A percentile compares a stretch with the other conserved stretches of the same genome.
Evolutionary conservation across 208 protist species (phyloP).

Genomic region (Crithidia bombi): DNA sequence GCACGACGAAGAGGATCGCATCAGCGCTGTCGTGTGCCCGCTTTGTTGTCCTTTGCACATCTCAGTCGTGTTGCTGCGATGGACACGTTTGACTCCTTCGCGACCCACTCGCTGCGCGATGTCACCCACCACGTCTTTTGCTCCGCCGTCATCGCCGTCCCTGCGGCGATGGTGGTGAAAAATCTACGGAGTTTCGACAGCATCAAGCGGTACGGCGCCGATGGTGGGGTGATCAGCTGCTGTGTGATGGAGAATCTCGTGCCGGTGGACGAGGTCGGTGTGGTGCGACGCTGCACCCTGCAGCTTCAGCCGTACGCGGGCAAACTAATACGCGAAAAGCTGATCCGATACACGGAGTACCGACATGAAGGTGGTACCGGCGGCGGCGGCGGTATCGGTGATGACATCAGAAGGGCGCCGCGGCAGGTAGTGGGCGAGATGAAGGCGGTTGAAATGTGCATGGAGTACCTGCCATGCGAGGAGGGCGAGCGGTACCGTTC

Average conservation of each 20-base stretch:
- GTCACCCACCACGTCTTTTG: constrained; percentile 15
- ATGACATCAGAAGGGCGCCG: neutral
- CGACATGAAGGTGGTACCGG: neutral
- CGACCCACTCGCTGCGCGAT: neutral
- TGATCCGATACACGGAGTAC: constrained; percentile 18
- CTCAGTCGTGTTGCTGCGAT: too few relatives aligned
- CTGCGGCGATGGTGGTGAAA: constrained; percentile 29
- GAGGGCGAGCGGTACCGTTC: constrained; percentile 43
- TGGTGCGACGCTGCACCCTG: constrained; percentile 47
- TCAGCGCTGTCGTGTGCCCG: too few relatives aligned
- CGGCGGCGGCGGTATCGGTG: neutral
- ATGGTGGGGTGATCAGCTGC: constrained; percentile 34
- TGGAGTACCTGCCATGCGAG: constrained; percentile 51
- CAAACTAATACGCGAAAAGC: constrained; percentile 49
- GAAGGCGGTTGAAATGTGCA: constrained; percentile 32
- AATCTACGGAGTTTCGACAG: constrained; percentile 38
- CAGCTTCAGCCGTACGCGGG: constrained; percentile 27
- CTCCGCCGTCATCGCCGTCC: constrained; percentile 52
- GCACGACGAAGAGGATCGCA: too few relatives aligned
- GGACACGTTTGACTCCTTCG: neutral
- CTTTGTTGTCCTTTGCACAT: constrained; percentile 5
- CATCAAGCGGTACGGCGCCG: constrained; percentile 45
- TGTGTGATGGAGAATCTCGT: constrained; percentile 52
- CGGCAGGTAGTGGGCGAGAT: neutral
- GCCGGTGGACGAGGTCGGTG: constrained; percentile 18